Evolutionary conservation across 2,329 filamentous ascomycete genomes (phyloP).

Genomic region (Cryphonectria radicalis): DNA sequence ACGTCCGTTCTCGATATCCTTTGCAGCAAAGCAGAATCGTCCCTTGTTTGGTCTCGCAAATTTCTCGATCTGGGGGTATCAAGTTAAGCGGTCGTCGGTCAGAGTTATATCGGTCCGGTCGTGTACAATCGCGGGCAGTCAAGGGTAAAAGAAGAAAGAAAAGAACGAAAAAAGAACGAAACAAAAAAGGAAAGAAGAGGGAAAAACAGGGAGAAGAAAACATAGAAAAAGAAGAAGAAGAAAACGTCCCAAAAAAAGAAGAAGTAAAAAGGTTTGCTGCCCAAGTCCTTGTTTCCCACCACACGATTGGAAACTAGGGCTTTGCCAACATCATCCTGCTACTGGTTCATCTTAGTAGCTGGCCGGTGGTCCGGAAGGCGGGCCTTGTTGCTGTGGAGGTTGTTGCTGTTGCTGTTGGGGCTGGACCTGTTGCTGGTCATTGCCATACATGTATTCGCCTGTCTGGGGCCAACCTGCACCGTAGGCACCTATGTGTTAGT

Average conservation of each 20-base stretch:
- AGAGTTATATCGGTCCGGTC: slow-evolving; percentile 13
- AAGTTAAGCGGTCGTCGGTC: slow-evolving; percentile 17
- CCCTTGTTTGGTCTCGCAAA: slow-evolving; percentile 12
- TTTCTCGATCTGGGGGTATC: slow-evolving; percentile 17
- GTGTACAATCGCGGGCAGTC: slow-evolving; percentile 12
- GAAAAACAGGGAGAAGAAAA: too few species aligned
- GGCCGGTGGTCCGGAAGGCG: slow-evolving; percentile 22
- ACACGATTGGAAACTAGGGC: not conserved
- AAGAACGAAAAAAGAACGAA: not conserved
- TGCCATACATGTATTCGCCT: slow-evolving; percentile 32
- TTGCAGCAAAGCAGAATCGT: slow-evolving; percentile 9
- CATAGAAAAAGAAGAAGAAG: not conserved
- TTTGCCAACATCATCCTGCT: not conserved
- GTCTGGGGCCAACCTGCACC: slow-evolving; percentile 42
- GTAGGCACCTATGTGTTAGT: slow-evolving; percentile 22
- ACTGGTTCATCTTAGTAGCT: slow-evolving; percentile 15
- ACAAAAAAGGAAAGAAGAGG: not conserved
- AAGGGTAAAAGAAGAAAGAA: not conserved
- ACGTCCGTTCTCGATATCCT: slow-evolving; percentile 8
- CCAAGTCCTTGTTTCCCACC: slow-evolving; percentile 1
- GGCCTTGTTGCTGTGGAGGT: slow-evolving; percentile 21
- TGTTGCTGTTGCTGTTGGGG: slow-evolving; percentile 39
- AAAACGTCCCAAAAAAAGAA: not conserved
- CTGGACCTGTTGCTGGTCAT: slow-evolving; percentile 43
- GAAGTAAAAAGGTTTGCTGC: not conserved